These are phyloP conservation scores for Xylaria sp. DNA, from an alignment of 2,329 filamentous ascomycete genomes.

Conservation along the genomic window DNA sequence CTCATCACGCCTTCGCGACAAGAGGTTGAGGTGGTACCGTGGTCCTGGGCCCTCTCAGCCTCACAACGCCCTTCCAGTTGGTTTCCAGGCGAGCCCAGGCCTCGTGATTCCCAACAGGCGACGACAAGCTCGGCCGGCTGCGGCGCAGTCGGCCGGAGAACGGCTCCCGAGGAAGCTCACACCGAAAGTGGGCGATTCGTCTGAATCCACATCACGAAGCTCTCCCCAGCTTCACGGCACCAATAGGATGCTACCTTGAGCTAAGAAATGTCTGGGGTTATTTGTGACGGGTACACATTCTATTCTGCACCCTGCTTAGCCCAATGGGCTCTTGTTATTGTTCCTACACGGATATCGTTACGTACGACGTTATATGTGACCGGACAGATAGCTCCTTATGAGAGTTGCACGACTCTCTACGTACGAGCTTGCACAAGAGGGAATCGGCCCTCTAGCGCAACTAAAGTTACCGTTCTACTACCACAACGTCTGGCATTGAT, in stretches of 20 bases:
- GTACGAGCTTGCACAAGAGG: not conserved
- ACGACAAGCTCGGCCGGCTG: not conserved
- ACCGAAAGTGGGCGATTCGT: not conserved
- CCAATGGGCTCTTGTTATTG: not conserved
- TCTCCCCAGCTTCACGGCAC: not conserved
- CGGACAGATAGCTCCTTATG: not conserved
- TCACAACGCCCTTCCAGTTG: not conserved
- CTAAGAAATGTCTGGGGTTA: not conserved
- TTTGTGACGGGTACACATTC: not conserved
- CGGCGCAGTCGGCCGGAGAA: not conserved
- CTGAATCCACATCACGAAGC: not conserved
- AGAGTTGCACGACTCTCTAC: not conserved
- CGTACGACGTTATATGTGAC: not conserved
- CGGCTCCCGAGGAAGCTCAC: not conserved
- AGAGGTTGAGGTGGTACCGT: not conserved
- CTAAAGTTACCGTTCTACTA: not conserved
- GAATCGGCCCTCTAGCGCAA: not conserved
- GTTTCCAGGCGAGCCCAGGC: too few species aligned
- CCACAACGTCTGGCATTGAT: not conserved
- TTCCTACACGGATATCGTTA: not conserved
- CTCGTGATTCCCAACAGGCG: not conserved
- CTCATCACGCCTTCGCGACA: not conserved
- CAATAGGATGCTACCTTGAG: not conserved
- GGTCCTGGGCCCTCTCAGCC: not conserved
- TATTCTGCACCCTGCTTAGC: not conserved